Conservation (phyloP, 2,329 filamentous ascomycete species). For the Epichloe festucae region DNA sequence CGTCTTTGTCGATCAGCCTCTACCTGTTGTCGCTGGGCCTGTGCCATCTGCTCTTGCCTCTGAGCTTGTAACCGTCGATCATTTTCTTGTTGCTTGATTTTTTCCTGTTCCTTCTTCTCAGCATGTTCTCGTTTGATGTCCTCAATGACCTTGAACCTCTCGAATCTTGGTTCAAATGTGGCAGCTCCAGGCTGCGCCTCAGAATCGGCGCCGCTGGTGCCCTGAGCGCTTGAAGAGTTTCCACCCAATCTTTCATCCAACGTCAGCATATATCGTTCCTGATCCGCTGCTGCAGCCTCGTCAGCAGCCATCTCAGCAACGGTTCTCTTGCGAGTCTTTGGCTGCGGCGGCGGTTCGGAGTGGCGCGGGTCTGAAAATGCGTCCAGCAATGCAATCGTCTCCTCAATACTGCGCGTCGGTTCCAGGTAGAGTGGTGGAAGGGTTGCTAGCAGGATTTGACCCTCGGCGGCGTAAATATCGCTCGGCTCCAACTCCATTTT, state of each 20-base stretch:
- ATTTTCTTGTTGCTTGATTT: slow-evolving; percentile 50
- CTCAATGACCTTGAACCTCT: slow-evolving; percentile 81
- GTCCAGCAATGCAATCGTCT: slow-evolving; percentile 60
- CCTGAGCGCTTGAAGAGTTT: slow-evolving; percentile 41
- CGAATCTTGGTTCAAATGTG: slow-evolving; percentile 77
- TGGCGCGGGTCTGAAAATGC: slow-evolving; percentile 66
- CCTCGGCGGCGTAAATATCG: slow-evolving; percentile 63
- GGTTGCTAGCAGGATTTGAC: slow-evolving; percentile 60
- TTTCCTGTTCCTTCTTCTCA: slow-evolving; percentile 66
- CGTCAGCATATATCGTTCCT: slow-evolving; percentile 85
- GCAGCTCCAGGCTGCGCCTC: slow-evolving; percentile 59
- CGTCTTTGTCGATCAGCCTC: slow-evolving; percentile 28
- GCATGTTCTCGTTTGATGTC: slow-evolving; percentile 68
- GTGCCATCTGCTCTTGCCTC: slow-evolving; percentile 28
- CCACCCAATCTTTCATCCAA: slow-evolving; percentile 71
- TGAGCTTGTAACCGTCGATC: slow-evolving; percentile 39
- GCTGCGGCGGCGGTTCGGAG: slow-evolving; percentile 60
- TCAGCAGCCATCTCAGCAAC: slow-evolving; percentile 91
- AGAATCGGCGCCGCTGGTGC: slow-evolving; percentile 46
- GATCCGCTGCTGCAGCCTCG: slow-evolving; percentile 77
- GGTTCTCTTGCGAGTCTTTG: slow-evolving; percentile 84
- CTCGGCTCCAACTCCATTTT: slow-evolving; percentile 64
- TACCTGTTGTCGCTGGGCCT: slow-evolving; percentile 32
- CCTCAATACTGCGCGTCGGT: slow-evolving; percentile 54
- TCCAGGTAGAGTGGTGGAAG: slow-evolving; percentile 65